Evolutionary conservation across 169 alveolate genomes (phyloP), one percentile per base, ranked within the genome.

Genomic region (Plasmodium yoelii): DNA sequence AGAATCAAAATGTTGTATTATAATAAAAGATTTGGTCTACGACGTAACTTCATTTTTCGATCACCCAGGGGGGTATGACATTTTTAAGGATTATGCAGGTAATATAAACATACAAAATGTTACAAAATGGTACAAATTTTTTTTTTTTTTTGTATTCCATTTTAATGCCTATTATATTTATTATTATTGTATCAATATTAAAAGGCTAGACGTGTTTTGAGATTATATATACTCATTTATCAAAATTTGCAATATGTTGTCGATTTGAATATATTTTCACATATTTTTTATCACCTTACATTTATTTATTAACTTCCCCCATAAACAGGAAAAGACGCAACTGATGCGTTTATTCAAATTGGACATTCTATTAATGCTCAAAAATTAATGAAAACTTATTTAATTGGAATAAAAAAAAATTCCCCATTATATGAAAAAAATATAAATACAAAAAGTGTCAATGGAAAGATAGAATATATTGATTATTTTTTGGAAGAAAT

Each of bases 41-140:
- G 92, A 87, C 28, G 92, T 87, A 18, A 87, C 59, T 87, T 53
- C 87, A 56, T 87, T 87, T 73, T 64, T 39, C 26, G 92, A 87
- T 1, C 92, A 87, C 26, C 92, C 92, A 42, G 92, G 92, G 13
- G 92, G 92, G 10, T 55, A 47, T 53, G 92, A 87, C 13, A 55
- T 73, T 12, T 72, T 87, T 46, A 61, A 73, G 34, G 88, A 87
- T 10, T 65, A 73, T 26, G 72, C 64, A 19, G 92, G 92, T 87
- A 70, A 12, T 51, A 51, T 15, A 51, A 13, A 51, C 22, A 51
- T 15, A 6, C 19, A 15, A 51, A 15, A 13, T 51, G 7, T 15
- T 13, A 12, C 5, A 12, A 51, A 8, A 12, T 6, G n/a, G n/a
- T n/a, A n/a, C n/a, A n/a, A n/a, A n/a, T n/a, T n/a, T n/a, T n/a